Percentiles rank a stretch among this genome's conserved stretches.
Conservation (phyloP, 176 grass and related monocot species). For the Rhynchospora pubera region DNA sequence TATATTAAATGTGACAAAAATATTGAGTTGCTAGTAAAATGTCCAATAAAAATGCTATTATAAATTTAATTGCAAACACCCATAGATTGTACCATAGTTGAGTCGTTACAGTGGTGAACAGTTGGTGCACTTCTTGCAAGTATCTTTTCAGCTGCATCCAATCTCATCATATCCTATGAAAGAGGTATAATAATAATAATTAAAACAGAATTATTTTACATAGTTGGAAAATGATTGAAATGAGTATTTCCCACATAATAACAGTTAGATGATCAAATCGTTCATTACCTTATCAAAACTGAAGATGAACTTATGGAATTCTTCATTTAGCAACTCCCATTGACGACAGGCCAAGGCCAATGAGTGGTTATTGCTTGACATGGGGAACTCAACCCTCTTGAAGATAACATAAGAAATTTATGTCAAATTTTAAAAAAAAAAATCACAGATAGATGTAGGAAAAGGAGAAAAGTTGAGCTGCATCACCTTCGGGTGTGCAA, state of each 20-base stretch:
- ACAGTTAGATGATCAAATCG: constrained; percentile 1
- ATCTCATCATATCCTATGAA: constrained; percentile 69
- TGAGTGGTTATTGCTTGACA: constrained; percentile 84
- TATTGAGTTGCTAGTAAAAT: not conserved
- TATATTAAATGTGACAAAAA: not conserved
- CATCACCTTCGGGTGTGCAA: constrained; percentile 83
- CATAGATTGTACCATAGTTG: constrained; percentile 57
- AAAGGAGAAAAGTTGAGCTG: constrained; percentile 13
- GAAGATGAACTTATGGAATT: constrained; percentile 55
- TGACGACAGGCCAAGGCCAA: constrained; percentile 61
- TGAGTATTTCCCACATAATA: not conserved
- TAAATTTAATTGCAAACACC: constrained; percentile 3
- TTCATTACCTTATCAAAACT: constrained; percentile 71
- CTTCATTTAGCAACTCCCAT: constrained; percentile 71
- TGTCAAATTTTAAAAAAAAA: constrained; percentile 14
- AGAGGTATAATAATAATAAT: constrained; percentile 24
- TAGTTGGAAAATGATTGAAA: constrained; percentile 12
- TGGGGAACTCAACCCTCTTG: constrained; percentile 92
- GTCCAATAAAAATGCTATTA: not conserved
- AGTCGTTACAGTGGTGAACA: constrained; percentile 72
- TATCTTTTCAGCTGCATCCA: constrained; percentile 75
- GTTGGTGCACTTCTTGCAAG: constrained; percentile 54
- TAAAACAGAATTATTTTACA: constrained; percentile 12
- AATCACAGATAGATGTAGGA: not conserved
- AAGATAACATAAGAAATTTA: constrained; percentile 25